Base-by-base conservation (phyloP, 306 rosid genomes). In the Malus orientalis region DNA sequence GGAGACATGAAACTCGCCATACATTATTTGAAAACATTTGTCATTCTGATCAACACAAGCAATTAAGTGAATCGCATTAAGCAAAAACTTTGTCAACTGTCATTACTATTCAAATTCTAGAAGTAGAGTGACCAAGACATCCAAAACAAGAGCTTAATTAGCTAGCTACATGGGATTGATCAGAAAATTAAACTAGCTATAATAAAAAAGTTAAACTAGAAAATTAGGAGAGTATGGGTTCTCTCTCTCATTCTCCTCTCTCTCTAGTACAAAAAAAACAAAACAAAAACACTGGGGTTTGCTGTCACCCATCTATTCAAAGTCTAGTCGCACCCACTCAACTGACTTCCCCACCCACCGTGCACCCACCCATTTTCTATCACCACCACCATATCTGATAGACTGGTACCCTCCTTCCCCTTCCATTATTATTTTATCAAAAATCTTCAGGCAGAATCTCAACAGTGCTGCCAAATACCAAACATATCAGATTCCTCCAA, bases 381-480 rank as follows among this genome's bases (percentile, higher is more conserved):
- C 53, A 67, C 81, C 62, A 69, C 70, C 45, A 75, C 81, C 70
- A 80, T 42, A 22, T n/a, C 62, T 9, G 13, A 57, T 57, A n/a
- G 11, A 36, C 42, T 7, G 42, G 42, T 36, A 8, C 82, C 80
- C 49, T 19, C 61, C 73, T 23, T 54, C 7, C 59, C 64, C 69
- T 74, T 74, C 82, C 84, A 86, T 83, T 74, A 80, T 68, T 78
- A 86, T 84, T 84, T 75, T 75, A 60, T 74, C 87, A 83, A 87
- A 89, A 86, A 90, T 90, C 92, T 87, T 72, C 80, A 70, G 82
- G 81, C 85, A 87, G 96, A 90, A 90, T 90, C 93, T 77, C 88
- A 77, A 84, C 92, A 87, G 96, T 87, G 6, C 74, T 19, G 4
- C 4, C 22, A 86, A 85, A 71, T 81, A 87, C 85, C 14, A 27